These are phyloP conservation scores for Cercospora sp. DNA, from an alignment of 2,329 filamentous ascomycete species.

Conservation along the genomic window DNA sequence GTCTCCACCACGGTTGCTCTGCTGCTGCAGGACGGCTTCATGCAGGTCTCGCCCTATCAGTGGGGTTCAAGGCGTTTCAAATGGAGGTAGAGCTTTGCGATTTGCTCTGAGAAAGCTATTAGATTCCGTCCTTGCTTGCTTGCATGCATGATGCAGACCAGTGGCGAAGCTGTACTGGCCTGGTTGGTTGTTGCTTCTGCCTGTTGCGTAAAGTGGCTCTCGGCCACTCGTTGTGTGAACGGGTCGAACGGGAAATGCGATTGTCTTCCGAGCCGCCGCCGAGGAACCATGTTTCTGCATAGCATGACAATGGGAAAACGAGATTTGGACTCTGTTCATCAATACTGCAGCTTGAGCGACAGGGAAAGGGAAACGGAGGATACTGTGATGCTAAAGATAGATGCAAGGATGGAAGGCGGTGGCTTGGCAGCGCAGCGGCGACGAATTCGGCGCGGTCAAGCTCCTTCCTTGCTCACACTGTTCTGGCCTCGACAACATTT, in stretches of 20 bases:
- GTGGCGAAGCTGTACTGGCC: not conserved
- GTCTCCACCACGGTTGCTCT: not conserved
- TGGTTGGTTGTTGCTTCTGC: not conserved
- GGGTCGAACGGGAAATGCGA: not conserved
- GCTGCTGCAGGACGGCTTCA: not conserved
- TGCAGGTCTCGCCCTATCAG: conserved; percentile 2
- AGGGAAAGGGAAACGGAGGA: not conserved
- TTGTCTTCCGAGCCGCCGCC: not conserved
- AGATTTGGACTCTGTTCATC: not conserved
- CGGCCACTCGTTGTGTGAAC: not conserved
- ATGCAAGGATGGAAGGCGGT: not conserved
- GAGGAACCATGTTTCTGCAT: not conserved
- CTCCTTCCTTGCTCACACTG: not conserved
- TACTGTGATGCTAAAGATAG: not conserved
- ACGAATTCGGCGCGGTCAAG: not conserved
- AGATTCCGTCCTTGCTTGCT: not conserved
- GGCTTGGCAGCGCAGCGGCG: not conserved
- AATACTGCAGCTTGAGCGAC: not conserved
- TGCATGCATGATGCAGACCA: not conserved
- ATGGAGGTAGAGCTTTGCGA: not conserved
- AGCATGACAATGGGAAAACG: not conserved
- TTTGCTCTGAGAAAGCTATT: not conserved
- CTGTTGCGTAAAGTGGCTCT: not conserved
- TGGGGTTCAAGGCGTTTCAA: not conserved
- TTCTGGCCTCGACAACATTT: not conserved